Percentiles rank a stretch among this genome's conserved stretches.
Conservation (phyloP, 2,329 filamentous ascomycete genomes). For the Botrytis byssoidea region DNA sequence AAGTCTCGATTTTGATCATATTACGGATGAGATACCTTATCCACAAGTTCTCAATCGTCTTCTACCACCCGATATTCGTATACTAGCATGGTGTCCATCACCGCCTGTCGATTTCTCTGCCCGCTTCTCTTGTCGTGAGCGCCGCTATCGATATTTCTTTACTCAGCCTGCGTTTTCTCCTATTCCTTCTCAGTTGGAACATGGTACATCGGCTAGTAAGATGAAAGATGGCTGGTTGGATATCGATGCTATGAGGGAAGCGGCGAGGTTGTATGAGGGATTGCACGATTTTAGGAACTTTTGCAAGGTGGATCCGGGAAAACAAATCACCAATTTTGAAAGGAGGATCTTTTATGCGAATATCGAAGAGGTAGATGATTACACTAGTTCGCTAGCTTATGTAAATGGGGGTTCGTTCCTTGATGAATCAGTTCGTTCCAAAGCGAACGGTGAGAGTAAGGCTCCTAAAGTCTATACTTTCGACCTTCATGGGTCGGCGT, state of each 20-base stretch:
- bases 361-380: slow-evolving; percentile 66
- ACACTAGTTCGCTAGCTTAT: slow-evolving; percentile 55
- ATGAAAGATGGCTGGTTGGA: slow-evolving; percentile 75
- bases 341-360: slow-evolving; percentile 77
- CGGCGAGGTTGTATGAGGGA: slow-evolving; percentile 77
- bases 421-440: slow-evolving; percentile 7
- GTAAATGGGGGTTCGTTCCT: slow-evolving; percentile 39
- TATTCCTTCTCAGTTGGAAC: slow-evolving; percentile 53
- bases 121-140: slow-evolving; percentile 86
- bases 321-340: slow-evolving; percentile 83
- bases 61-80: slow-evolving; percentile 82
- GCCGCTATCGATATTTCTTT: slow-evolving; percentile 96
- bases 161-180: slow-evolving; percentile 86
- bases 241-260: slow-evolving; percentile 80
- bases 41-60: slow-evolving; percentile 80
- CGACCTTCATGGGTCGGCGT: slow-evolving; percentile 83
- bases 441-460: neutral
- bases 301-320: slow-evolving; percentile 87
- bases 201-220: slow-evolving; percentile 33
- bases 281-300: slow-evolving; percentile 95
- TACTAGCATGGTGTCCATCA: slow-evolving; percentile 89
- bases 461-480: slow-evolving; percentile 77
- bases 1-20: slow-evolving; percentile 57
- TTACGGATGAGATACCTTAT: slow-evolving; percentile 82
- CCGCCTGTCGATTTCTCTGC: slow-evolving; percentile 81